Base-by-base conservation (phyloP, 495 filamentous ascomycete species). In the Cryomyces minteri region DNA sequence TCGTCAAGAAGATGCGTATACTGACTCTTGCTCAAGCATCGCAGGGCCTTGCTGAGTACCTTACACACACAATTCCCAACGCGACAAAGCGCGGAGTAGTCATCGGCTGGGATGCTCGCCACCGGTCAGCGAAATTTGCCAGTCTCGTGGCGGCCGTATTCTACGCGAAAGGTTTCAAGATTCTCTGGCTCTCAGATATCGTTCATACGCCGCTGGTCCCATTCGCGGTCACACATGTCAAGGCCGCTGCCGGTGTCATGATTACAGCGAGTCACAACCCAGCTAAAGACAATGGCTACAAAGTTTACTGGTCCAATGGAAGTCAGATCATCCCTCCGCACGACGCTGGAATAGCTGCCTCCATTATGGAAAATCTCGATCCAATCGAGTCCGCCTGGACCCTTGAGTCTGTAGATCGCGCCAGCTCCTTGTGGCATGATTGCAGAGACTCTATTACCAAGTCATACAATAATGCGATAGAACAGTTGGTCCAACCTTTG, bases 211-310 rank as follows among this genome's bases (percentile, higher is more conserved):
- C 80, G 12, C 57, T 80, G 46, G 76, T 84, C n/a, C 72, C 80
- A 4, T 84, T 80, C 55, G 74, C 69, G 4, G 71, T 83, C 39
- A 65, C 58, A 2, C 54, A 72, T 41, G 60, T 74, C 43, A 58
- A 60, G 33, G 74, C 79, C 44, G 70, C 68, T 6, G 79, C 76
- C 31, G 80, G 80, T 38, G 62, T 84, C 25, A 83, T 84, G 80
- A 67, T 83, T 41, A 83, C 80, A 39, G 80, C 80, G 28, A 77
- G 73, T 48, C 76, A 81, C 58, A 84, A 84, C 51, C 80, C 79
- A 41, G 70, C 74, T 14, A 61, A 72, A 48, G 79, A 84, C 55
- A 83, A 84, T 54, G 72, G 77, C 36, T 83, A 82, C 60, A 84
- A 84, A 62, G 79, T 84, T 28, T 82, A 80, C 60, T 80, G 75